Percentiles rank a stretch among this genome's conserved stretches.
phyloP scores from a whole-genome alignment of 192 early-diverging fungal species.

The Rhizoclosmatium sp. region DNA sequence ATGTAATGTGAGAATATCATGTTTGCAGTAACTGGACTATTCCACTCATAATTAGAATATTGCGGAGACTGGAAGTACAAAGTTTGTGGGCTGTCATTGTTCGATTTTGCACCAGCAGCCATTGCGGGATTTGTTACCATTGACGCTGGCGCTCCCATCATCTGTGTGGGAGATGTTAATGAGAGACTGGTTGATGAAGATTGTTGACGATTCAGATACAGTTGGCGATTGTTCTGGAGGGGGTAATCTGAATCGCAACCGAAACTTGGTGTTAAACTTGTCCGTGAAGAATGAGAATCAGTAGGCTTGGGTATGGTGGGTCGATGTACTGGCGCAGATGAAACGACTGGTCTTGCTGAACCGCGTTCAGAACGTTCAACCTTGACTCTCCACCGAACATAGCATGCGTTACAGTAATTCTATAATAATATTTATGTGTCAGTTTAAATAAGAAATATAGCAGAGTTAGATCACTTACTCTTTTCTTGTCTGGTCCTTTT shows the following conservation, averaged over 20 bases:
- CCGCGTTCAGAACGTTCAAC: constrained; percentile 44
- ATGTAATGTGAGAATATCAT: background rate
- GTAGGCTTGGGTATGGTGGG: background rate
- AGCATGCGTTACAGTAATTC: constrained; percentile 49
- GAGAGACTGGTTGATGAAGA: background rate
- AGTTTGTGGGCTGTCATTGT: background rate
- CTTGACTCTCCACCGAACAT: constrained; percentile 45
- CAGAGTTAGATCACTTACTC: constrained; percentile 23
- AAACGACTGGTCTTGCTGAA: constrained; percentile 39
- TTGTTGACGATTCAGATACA: background rate
- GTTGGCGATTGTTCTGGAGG: background rate
- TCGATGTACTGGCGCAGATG: background rate
- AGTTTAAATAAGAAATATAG: constrained; percentile 11
- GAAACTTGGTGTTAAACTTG: background rate
- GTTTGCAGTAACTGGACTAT: background rate
- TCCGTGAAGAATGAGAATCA: background rate
- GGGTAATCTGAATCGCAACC: background rate
- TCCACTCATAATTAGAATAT: constrained; percentile 20
- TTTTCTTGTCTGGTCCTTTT: constrained; percentile 44
- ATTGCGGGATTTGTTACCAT: background rate
- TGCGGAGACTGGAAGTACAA: constrained; percentile 12
- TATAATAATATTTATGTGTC: background rate
- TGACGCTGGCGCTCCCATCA: background rate
- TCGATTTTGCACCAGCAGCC: background rate
- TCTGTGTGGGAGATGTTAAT: background rate